These are phyloP conservation scores for Neofusicoccum umdonicola DNA, from an alignment of 2,329 filamentous ascomycete genomes.

Conservation along the genomic window DNA sequence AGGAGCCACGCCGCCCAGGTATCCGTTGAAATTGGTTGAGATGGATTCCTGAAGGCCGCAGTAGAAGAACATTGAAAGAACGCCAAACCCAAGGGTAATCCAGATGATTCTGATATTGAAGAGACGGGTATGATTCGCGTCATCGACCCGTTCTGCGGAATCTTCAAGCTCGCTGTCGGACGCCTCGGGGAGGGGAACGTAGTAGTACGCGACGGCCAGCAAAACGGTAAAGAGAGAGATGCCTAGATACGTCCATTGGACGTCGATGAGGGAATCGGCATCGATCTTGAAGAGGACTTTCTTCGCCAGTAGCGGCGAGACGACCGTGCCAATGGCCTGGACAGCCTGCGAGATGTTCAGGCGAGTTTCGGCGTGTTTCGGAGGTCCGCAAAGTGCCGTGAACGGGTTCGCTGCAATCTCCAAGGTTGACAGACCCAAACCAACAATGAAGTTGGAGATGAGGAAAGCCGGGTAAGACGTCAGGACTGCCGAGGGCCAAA, in stretches of 20 bases:
- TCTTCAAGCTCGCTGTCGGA: constrained; percentile 60
- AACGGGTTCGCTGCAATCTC: constrained; percentile 63
- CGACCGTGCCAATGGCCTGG: constrained; percentile 59
- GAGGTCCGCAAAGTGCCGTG: constrained; percentile 60
- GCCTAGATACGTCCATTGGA: constrained; percentile 65
- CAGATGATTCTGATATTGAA: constrained; percentile 51
- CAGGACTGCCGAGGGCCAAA: constrained; percentile 64
- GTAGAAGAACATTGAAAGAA: constrained; percentile 59
- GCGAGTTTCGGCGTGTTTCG: constrained; percentile 59
- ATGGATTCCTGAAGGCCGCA: constrained; percentile 60
- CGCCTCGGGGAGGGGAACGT: constrained; percentile 61
- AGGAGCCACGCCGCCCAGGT: constrained; percentile 42
- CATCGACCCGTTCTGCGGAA: constrained; percentile 51
- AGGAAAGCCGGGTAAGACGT: constrained; percentile 60
- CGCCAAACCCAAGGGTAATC: constrained; percentile 54
- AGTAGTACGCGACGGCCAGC: constrained; percentile 60
- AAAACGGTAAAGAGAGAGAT: constrained; percentile 60
- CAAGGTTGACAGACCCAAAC: constrained; percentile 58
- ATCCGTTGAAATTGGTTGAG: constrained; percentile 47
- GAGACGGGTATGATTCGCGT: constrained; percentile 43
- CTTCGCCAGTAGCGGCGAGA: constrained; percentile 59
- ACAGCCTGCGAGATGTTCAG: constrained; percentile 61
- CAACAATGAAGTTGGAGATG: constrained; percentile 63
- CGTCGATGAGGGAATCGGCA: constrained; percentile 55
- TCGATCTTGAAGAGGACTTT: constrained; percentile 56